A percentile compares a stretch with the other conserved stretches of the same genome.
Conservation (phyloP, 2,329 filamentous ascomycete genomes). For the Beauveria caledonica region DNA sequence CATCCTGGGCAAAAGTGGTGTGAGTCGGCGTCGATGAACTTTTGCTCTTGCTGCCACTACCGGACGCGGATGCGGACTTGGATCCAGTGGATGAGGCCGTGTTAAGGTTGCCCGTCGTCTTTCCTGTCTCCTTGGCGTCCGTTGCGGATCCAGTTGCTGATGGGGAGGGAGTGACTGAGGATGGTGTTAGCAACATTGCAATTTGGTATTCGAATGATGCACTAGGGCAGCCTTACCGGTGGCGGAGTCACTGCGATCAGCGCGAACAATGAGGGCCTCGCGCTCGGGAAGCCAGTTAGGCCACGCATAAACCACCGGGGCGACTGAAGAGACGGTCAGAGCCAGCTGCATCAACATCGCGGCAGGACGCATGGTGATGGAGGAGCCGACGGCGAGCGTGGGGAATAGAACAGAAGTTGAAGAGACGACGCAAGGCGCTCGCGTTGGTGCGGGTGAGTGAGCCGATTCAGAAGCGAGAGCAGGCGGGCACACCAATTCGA, state of each 20-base stretch:
- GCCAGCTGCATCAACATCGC: constrained; percentile 39
- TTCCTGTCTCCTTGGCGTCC: neutral
- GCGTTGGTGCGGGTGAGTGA: neutral
- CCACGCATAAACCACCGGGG: constrained; percentile 47
- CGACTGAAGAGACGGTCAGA: constrained; percentile 41
- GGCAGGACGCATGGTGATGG: constrained; percentile 40
- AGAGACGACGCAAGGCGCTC: neutral
- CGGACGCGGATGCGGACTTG: constrained; percentile 19
- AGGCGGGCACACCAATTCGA: neutral
- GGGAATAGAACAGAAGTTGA: neutral
- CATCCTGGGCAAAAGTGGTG: constrained; percentile 35
- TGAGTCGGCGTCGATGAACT: constrained; percentile 19
- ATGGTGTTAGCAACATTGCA: neutral
- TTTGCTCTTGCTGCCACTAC: constrained; percentile 20
- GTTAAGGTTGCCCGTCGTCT: constrained; percentile 32
- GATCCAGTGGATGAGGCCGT: constrained; percentile 21
- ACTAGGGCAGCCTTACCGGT: constrained; percentile 11
- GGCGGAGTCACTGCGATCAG: constrained; percentile 27
- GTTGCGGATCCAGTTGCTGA: constrained; percentile 7
- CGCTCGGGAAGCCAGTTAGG: constrained; percentile 46
- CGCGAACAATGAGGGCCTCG: constrained; percentile 45
- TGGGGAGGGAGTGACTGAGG: neutral
- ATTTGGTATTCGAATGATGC: neutral
- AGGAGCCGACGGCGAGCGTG: neutral
- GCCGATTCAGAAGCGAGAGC: neutral